Base-by-base conservation (phyloP, 257 asterid species). In the Henckelia pumila region DNA sequence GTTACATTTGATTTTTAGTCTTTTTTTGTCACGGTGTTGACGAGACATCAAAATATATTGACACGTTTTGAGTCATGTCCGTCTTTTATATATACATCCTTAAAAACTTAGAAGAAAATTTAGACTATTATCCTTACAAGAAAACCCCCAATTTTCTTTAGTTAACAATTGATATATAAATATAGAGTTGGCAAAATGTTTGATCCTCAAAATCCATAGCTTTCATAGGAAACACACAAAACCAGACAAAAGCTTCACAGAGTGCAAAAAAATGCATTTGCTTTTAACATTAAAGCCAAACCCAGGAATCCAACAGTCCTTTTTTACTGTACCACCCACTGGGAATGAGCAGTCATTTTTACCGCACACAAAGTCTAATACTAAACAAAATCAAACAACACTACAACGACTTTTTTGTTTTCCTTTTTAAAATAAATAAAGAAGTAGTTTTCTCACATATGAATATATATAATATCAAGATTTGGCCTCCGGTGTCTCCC, bases 171-270 rank as follows among this genome's bases (percentile, higher is more conserved):
- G 30, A 26, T 26, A 6, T 26, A 35, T 35, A 35, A 35, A 35
- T 35, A 8, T 40, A 40, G n/a, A 40, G 50, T 40, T 13, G n/a
- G n/a, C 21, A 8, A 70, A 49, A 29, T 44, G 40, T 78, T 63
- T 66, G 69, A 67, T 71, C 68, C 74, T 78, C 76, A 71, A 67
- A 69, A 11, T 61, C 72, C 75, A 70, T 80, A 69, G 63, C 69
- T 82, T 66, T 63, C 71, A 65, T 61, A 61, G 75, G 70, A 70
- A 62, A 66, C 53, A 16, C 53, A 84, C 60, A 77, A 75, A 77
- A 78, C 44, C 83, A 76, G 85, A 81, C 82, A 81, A 83, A 85
- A 73, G 83, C 78, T 79, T 76, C 70, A 28, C 63, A 76, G 73
- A 64, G 80, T 75, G 75, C 78, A 59, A 72, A 70, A 57, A 71